Base-by-base conservation (phyloP, 2,329 filamentous ascomycete species). In the Kalmusia sp. region DNA sequence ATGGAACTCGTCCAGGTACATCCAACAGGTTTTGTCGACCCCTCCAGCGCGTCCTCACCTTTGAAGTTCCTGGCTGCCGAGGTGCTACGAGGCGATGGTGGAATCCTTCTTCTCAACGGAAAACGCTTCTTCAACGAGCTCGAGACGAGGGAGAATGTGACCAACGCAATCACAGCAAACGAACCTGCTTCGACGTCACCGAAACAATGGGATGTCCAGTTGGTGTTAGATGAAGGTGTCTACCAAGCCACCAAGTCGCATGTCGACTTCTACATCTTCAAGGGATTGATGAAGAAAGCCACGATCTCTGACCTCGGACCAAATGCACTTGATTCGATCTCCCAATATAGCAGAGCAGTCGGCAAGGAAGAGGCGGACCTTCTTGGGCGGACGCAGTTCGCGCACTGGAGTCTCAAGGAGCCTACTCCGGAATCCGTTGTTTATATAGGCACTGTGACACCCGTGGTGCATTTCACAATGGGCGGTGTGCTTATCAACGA, bases 381-480 rank as follows among this genome's bases (percentile, higher is more conserved):
- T 0, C 77, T 85, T 21, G 80, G 80, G 0, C 75, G 86, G 2
- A 76, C 63, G 2, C 63, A 75, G 0, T 86, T 86, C 53, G 86
- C 84, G 0, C 75, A 80, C 21, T 88, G 86, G 86, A 73, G 58
- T 1, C 64, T 87, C 14, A 71, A 69, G 0, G 77, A 82, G 12
- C 74, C 76, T 4, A 77, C 76, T 30, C 69, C 77, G 0, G 81
- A 86, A 0, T 77, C 82, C 3, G 77, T 83, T 24, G 75, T 88
- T 0, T 86, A 83, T 54, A 68, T 87, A 0, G 86, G 85, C 0
- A 77, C 69, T 1, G 83, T 88, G 1, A 88, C 86, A 4, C 86
- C 86, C 0, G 83, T 88, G 0, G 78, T 84, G 2, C 86, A 88
- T 62, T 88, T 88, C 61, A 88, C 86, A 1, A 88, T 88, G 86